phyloP scores from a whole-genome alignment of 371 early-diverging fungal species.

The Polyrhizophydium stewartii region DNA sequence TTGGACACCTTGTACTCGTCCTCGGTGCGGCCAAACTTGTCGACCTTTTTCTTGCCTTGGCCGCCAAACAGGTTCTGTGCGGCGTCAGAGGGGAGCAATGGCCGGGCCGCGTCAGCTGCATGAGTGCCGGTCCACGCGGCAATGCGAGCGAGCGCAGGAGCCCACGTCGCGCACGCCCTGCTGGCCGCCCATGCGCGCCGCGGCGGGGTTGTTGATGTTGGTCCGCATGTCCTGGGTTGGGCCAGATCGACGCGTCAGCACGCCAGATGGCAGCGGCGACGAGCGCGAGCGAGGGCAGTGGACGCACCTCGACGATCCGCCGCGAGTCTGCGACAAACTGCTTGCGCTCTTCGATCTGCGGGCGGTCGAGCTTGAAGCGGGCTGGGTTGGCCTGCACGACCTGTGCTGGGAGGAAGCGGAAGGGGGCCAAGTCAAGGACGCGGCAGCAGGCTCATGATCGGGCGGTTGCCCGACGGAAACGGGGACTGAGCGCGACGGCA shows the following conservation, averaged over 20 bases:
- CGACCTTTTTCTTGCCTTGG: neutral
- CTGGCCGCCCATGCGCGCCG: constrained; percentile 1
- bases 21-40: constrained; percentile 16
- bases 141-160: no score
- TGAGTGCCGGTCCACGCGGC: no score
- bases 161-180: constrained; percentile 2
- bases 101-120: no score
- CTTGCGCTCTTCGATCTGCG: constrained; percentile 29
- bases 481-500: no score
- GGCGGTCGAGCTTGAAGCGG: constrained; percentile 24
- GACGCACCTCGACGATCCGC: constrained; percentile 15
- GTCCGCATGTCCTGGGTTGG: constrained; percentile 3
- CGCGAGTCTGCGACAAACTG: constrained; percentile 26
- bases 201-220: neutral
- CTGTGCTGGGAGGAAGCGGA: constrained; percentile 3
- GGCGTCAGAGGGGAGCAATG: no score
- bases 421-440: no score
- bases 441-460: no score
- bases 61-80: neutral
- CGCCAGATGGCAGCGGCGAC: neutral
- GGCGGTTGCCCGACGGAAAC: no score
- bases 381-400: constrained; percentile 37
- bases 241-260: neutral
- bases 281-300: neutral
- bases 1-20: constrained; percentile 26